phyloP scores from a whole-genome alignment of 2,329 filamentous ascomycete genomes.

The Cadophora gregata region DNA sequence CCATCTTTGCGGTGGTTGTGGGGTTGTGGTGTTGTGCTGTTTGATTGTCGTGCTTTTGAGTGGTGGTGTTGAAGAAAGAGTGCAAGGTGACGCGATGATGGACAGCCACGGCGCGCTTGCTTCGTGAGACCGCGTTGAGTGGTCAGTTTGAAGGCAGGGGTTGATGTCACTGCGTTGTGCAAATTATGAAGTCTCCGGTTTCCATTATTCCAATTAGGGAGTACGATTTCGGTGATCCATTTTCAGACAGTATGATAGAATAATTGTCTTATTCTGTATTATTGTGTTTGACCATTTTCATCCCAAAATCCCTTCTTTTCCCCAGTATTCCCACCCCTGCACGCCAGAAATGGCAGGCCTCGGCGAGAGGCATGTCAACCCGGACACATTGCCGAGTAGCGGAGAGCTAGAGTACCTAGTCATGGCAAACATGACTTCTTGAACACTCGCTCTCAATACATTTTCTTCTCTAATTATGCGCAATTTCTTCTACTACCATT shows the following conservation, averaged over 20 bases:
- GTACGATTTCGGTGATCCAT: not conserved
- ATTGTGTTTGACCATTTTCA: not conserved
- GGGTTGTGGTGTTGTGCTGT: slow-evolving; percentile 17
- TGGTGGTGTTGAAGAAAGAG: slow-evolving; percentile 12
- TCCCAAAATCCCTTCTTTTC: not conserved
- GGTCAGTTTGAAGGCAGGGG: slow-evolving; percentile 7
- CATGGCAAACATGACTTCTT: slow-evolving; percentile 12
- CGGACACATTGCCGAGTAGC: slow-evolving; percentile 29
- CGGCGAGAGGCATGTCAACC: slow-evolving; percentile 22
- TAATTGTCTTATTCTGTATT: not conserved
- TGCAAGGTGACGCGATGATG: slow-evolving; percentile 33
- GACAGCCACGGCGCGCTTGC: slow-evolving; percentile 21
- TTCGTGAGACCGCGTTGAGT: slow-evolving; percentile 36
- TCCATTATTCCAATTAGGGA: not conserved
- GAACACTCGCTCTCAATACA: slow-evolving; percentile 11
- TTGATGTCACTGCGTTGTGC: not conserved
- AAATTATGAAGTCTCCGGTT: not conserved
- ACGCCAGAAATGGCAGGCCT: slow-evolving; percentile 23
- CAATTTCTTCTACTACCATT: slow-evolving; percentile 19
- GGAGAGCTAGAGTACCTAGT: slow-evolving; percentile 22
- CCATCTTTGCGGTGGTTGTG: slow-evolving; percentile 51
- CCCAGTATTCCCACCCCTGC: not conserved
- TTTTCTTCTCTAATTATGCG: slow-evolving; percentile 19
- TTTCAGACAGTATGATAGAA: not conserved
- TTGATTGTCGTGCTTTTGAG: slow-evolving; percentile 11